Evolutionary conservation across 2,329 filamentous ascomycete species (phyloP).

Genomic region (Leptographium lundbergii): DNA sequence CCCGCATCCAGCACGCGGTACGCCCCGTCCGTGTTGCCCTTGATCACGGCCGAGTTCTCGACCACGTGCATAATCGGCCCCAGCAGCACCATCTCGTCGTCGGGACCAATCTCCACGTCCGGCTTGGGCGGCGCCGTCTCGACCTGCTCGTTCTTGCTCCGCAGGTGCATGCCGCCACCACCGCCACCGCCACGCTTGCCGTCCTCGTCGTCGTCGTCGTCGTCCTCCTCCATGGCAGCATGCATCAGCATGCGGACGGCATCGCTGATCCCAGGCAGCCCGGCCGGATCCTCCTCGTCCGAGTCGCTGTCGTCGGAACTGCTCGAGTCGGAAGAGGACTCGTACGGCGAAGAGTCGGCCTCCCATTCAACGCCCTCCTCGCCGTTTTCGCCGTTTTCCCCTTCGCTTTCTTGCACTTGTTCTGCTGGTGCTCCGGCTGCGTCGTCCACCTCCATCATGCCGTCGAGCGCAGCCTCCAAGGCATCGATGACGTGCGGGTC

Average conservation of each 20-base stretch:
- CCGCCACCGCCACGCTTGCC: slow-evolving; percentile 18
- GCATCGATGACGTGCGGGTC: slow-evolving; percentile 13
- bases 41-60: slow-evolving; percentile 66
- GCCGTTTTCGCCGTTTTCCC: neutral
- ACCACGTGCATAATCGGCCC: slow-evolving; percentile 67
- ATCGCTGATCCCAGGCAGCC: slow-evolving; percentile 68
- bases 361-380: slow-evolving; percentile 55
- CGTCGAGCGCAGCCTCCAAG: slow-evolving; percentile 14
- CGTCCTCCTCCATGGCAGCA: slow-evolving; percentile 42
- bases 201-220: slow-evolving; percentile 21
- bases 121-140: slow-evolving; percentile 60
- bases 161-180: slow-evolving; percentile 36
- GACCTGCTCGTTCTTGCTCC: slow-evolving; percentile 68
- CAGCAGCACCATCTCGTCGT: slow-evolving; percentile 65
- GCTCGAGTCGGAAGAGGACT: slow-evolving; percentile 50
- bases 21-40: slow-evolving; percentile 65
- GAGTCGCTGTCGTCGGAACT: slow-evolving; percentile 46
- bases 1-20: slow-evolving; percentile 75
- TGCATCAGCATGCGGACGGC: slow-evolving; percentile 77
- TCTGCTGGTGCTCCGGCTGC: neutral
- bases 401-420: neutral
- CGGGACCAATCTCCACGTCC: slow-evolving; percentile 60
- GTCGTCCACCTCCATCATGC: slow-evolving; percentile 10
- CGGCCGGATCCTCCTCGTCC: slow-evolving; percentile 45
- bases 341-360: slow-evolving; percentile 62